phyloP scores from a whole-genome alignment of 306 rosid species.

The Echinosophora koreensis region DNA sequence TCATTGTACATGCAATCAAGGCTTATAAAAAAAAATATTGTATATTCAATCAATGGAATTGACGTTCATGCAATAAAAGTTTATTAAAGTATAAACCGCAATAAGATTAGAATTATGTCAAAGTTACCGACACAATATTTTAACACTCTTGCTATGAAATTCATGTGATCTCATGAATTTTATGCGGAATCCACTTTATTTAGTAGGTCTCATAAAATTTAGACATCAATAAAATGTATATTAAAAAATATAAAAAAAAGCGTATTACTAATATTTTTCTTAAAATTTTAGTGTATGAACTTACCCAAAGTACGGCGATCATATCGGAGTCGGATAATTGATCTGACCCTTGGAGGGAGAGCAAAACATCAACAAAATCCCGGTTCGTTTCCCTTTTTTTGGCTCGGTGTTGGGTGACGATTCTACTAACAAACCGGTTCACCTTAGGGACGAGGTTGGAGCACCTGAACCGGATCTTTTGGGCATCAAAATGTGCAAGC shows the following conservation, averaged over 20 bases:
- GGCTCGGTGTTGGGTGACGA: conserved; percentile 61
- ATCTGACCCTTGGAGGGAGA: conserved; percentile 65
- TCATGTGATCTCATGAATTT: too few species aligned
- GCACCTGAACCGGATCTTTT: conserved; percentile 69
- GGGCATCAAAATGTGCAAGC: conserved; percentile 61
- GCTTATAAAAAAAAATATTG: too few species aligned
- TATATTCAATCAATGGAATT: too few species aligned
- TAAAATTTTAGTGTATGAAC: not conserved
- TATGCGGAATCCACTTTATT: too few species aligned
- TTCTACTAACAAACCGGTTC: conserved; percentile 60
- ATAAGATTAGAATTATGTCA: not conserved
- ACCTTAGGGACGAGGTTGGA: conserved; percentile 63
- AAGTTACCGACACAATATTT: too few species aligned
- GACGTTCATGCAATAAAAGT: too few species aligned
- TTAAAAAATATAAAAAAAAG: too few species aligned
- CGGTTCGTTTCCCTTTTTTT: conserved; percentile 2
- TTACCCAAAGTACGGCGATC: conserved; percentile 87
- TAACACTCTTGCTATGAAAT: too few species aligned
- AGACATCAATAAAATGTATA: too few species aligned
- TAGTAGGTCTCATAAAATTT: too few species aligned
- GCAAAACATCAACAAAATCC: conserved; percentile 77
- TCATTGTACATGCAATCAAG: too few species aligned
- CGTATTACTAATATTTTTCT: not conserved
- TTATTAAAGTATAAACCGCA: not conserved
- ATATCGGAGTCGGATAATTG: conserved; percentile 68